These are phyloP conservation scores for Botrytis paeoniae DNA, from an alignment of 2,329 filamentous ascomycete genomes.

Conservation along the genomic window DNA sequence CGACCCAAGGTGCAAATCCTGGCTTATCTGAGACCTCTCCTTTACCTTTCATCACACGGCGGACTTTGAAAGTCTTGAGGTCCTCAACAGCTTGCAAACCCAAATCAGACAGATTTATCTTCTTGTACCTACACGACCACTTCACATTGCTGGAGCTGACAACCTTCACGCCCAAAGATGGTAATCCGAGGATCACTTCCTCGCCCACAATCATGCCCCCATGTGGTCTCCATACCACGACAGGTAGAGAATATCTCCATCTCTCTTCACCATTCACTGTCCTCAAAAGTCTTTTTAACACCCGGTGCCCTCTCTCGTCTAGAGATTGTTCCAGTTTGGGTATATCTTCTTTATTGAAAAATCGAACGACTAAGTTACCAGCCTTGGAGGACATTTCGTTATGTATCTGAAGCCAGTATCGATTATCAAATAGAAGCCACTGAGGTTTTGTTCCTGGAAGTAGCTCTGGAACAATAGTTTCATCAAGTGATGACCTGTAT, in stretches of 20 bases:
- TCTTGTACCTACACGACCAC: conserved; percentile 13
- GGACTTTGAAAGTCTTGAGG: background rate
- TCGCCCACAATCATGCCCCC: background rate
- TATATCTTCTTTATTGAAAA: background rate
- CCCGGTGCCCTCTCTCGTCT: background rate
- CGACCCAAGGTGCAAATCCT: background rate
- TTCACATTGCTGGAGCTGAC: background rate
- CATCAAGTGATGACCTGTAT: conserved; percentile 12
- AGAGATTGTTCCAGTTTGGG: background rate
- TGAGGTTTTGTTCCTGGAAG: background rate
- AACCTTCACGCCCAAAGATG: conserved; percentile 6
- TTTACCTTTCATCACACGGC: background rate
- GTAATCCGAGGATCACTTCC: conserved; percentile 7
- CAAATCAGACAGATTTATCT: background rate
- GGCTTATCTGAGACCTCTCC: conserved; percentile 1
- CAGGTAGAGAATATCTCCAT: conserved; percentile 6
- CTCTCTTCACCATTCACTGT: background rate
- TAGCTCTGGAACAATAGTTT: conserved; percentile 36
- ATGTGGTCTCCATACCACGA: conserved; percentile 11
- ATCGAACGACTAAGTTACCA: background rate
- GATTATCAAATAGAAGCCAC: background rate
- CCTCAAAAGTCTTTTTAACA: background rate
- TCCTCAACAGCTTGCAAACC: background rate
- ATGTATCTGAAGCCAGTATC: conserved; percentile 7
- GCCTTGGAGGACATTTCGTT: background rate